phyloP scores from a whole-genome alignment of 1,284 basidiomycete genomes.

The Malassezia sp. region DNA sequence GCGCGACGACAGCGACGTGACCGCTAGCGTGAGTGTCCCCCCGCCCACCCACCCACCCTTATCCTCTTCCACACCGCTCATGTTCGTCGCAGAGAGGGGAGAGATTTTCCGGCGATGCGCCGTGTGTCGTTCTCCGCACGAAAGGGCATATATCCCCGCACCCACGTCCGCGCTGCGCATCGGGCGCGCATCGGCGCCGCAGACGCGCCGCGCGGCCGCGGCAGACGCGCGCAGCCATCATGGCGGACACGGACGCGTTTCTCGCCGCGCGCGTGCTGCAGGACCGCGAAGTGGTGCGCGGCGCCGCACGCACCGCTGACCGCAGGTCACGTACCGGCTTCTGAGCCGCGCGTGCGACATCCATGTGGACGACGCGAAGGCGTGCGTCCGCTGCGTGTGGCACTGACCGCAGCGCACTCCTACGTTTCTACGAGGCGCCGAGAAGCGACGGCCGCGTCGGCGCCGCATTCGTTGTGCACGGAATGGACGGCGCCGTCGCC shows the following conservation, averaged over 20 bases:
- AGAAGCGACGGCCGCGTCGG: background rate
- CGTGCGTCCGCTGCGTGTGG: conserved; percentile 2
- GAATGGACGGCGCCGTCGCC: conserved; percentile 11
- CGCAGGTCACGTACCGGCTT: conserved; percentile 26
- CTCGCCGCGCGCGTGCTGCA: conserved; percentile 24
- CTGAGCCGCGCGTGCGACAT: conserved; percentile 29
- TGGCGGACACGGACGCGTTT: conserved; percentile 18
- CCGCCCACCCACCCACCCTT: conserved; percentile 4
- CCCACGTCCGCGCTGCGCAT: background rate
- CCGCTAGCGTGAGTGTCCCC: conserved; percentile 6
- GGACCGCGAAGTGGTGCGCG: conserved; percentile 23
- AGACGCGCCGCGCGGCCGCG: no score
- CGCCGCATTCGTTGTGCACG: conserved; percentile 1
- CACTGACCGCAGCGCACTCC: conserved; percentile 13
- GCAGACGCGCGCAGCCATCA: no score
- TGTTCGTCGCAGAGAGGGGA: conserved; percentile 1
- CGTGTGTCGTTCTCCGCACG: background rate
- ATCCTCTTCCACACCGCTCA: conserved; percentile 5
- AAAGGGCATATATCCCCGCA: background rate
- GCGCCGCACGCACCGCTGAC: no score
- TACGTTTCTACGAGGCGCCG: conserved; percentile 16
- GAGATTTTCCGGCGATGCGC: background rate
- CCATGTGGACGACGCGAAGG: conserved; percentile 27
- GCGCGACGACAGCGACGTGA: conserved; percentile 13
- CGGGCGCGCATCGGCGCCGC: no score